These are phyloP conservation scores for Elaeis guineensis DNA, from an alignment of 176 grass and related monocot species.

Conservation along the genomic window DNA sequence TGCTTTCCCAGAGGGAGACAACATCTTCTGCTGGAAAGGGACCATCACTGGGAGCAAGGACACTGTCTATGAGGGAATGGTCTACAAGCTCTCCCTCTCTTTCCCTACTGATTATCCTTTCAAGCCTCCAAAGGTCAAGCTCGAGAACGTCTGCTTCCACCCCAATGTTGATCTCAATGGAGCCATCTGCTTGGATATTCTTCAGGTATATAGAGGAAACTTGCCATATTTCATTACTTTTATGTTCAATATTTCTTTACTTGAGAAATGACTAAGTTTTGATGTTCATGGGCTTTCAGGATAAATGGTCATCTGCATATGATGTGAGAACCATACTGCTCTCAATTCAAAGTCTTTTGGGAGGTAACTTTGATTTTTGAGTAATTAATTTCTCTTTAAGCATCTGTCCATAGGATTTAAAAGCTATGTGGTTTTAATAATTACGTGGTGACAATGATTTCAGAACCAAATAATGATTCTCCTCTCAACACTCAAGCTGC, in stretches of 20 bases:
- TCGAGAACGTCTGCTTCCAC: slow-evolving; percentile 82
- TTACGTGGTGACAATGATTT: background rate
- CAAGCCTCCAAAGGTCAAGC: slow-evolving; percentile 95
- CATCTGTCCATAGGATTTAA: too few species aligned
- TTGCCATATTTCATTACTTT: too few species aligned
- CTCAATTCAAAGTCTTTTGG: slow-evolving; percentile 88
- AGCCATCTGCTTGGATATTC: slow-evolving; percentile 97
- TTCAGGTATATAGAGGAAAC: slow-evolving; percentile 25
- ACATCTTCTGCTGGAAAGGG: slow-evolving; percentile 86
- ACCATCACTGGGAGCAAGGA: slow-evolving; percentile 69
- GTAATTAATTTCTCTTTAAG: too few species aligned
- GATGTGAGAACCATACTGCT: slow-evolving; percentile 96
- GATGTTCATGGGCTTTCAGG: slow-evolving; percentile 29
- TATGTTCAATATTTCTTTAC: too few species aligned
- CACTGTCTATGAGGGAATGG: slow-evolving; percentile 63
- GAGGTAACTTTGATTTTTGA: slow-evolving; percentile 34
- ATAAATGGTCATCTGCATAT: slow-evolving; percentile 97
- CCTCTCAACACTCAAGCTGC: slow-evolving; percentile 89
- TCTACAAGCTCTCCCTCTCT: slow-evolving; percentile 67
- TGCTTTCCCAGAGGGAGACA: slow-evolving; percentile 85
- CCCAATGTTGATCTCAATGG: slow-evolving; percentile 86
- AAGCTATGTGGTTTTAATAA: background rate
- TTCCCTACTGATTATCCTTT: slow-evolving; percentile 83
- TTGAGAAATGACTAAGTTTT: too few species aligned
- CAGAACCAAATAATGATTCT: slow-evolving; percentile 95